Evolutionary conservation across 2,329 filamentous ascomycete genomes (phyloP).

Genomic region (Neurospora sp.): DNA sequence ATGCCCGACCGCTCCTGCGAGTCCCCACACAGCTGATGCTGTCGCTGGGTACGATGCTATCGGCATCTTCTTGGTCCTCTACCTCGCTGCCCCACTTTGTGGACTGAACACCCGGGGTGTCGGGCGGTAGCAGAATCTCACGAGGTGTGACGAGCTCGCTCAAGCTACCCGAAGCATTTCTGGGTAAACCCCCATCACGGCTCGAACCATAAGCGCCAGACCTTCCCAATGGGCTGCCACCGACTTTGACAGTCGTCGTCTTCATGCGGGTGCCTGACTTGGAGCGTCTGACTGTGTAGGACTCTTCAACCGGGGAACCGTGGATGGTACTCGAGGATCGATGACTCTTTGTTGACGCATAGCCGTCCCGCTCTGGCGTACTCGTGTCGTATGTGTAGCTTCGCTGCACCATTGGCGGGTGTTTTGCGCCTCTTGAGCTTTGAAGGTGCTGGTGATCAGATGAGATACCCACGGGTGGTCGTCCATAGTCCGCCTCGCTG

Average conservation of each 20-base stretch:
- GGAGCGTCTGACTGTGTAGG: constrained; percentile 23
- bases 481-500: constrained; percentile 29
- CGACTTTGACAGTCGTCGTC: constrained; percentile 15
- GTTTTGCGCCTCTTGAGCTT: constrained; percentile 21
- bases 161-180: neutral
- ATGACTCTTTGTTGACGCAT: constrained; percentile 33
- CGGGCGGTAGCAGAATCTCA: neutral
- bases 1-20: constrained; percentile 22
- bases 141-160: neutral
- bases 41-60: constrained; percentile 49
- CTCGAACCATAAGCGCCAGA: constrained; percentile 11
- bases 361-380: constrained; percentile 30
- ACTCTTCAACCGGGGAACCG: constrained; percentile 14
- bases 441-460: constrained; percentile 18
- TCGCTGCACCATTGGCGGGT: constrained; percentile 17
- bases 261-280: constrained; percentile 21
- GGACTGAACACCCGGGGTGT: neutral
- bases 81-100: constrained; percentile 8
- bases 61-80: constrained; percentile 37
- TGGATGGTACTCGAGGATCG: constrained; percentile 27
- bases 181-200: constrained; percentile 12
- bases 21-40: constrained; percentile 53
- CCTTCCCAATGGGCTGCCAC: constrained; percentile 9
- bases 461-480: constrained; percentile 1
- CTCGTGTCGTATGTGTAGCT: constrained; percentile 22